Evolutionary conservation across 148 eudicot genomes (phyloP), one percentile per base, ranked within the genome.

Genomic region (Rheum nobile): DNA sequence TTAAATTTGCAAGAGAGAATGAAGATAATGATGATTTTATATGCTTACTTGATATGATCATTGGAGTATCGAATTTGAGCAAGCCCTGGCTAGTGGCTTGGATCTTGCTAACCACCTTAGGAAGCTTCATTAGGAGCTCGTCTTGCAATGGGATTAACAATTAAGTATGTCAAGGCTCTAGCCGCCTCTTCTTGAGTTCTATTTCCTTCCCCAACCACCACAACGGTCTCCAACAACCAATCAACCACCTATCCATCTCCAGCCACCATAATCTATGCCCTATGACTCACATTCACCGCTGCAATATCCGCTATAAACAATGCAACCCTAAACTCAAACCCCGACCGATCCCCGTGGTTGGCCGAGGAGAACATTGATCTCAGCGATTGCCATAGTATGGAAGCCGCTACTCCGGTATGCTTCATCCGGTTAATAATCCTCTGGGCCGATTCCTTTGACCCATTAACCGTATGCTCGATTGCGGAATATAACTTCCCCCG

Each of bases 261-360:
- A 0, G 99, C 99, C 7, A 81, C 85, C 2, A 95, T 96, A 77
- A 95, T 80, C 29, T 97, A 97, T 32, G 82, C 76, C 74, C 99
- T 87, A 71, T 97, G 61, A 0, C 81, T 76, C 0, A 87, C 92
- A 68, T 88, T 92, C 0, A 96, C 97, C 2, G 99, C 97, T 4
- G 91, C 93, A 76, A 95, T 95, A 72, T 95, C 99, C 7, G 99
- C 99, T 21, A 95, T 71, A 32, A 95, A 82, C 17, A 97, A 86
- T 28, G 99, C 97, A n/a, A 95, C 99, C 68, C 96, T 75, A 34
- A 85, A 86, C 83, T 92, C 97, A 55, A 95, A 95, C 59, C 97
- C 99, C 0, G 84, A 83, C 81, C 97, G 72, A 8, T 92, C 99
- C 82, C 84, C 97, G 26, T 88, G 81, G 55, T 89, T 91, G 1